Base-by-base conservation (phyloP, 148 eudicot genomes). In the Rhododendron vialii region DNA sequence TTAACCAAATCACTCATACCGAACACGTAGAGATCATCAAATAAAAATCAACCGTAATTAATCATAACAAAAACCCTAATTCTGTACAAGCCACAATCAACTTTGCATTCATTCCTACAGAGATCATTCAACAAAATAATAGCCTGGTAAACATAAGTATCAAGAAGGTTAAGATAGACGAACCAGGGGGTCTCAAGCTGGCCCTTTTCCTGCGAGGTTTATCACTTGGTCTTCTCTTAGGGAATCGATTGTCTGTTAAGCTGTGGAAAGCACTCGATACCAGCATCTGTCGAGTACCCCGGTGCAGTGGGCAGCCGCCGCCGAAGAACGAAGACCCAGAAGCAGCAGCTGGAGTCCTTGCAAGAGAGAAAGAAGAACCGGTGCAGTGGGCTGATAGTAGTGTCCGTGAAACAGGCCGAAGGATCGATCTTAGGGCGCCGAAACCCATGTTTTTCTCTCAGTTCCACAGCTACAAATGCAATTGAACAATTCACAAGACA, bases 151-250 rank as follows among this genome's bases (percentile, higher is more conserved):
- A 73, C 41, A 73, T 43, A 73, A 30, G 17, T 7, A 73, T 73
- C 14, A 3, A 14, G 24, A 35, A 35, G 43, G 24, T 33, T 35
- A 1, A 15, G 41, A 71, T 13, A 73, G 3, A 74, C 78, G 41
- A 74, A 74, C 78, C 85, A 30, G 85, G 85, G 22, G 85, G 85
- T 81, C 47, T 81, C 81, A 94, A 80, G 86, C 89, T 88, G 65
- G 98, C 90, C 51, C 99, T 93, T 83, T 97, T 95, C 67, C 93
- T 91, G 80, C 95, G 93, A 51, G 95, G 88, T 75, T 89, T 93
- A 33, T 86, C 85, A n/a, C 75, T 80, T 53, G 98, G 98, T 24
- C 98, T 91, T 43, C 98, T 92, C 87, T 95, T 94, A 0, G 98
- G 99, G 33, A 89, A 86, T 7, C 96, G 95, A 35, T 94, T 88